Percentiles rank a stretch among this genome's conserved stretches.
phyloP scores from a whole-genome alignment of 306 rosid genomes.

The Hippophae rhamnoides region DNA sequence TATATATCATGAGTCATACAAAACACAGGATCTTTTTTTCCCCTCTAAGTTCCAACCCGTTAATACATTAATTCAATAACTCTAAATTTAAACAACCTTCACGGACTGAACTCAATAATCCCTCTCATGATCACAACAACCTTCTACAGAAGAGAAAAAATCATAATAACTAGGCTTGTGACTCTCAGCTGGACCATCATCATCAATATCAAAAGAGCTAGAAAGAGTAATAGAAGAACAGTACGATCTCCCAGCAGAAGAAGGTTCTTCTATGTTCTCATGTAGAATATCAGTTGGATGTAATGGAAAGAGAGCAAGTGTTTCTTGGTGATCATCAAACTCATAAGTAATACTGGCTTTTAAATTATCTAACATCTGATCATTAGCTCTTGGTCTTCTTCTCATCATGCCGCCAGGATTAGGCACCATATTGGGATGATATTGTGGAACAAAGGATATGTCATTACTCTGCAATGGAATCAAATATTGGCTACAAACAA shows the following conservation, averaged over 20 bases:
- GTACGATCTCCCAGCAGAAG: background rate
- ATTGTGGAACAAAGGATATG: slow-evolving; percentile 28
- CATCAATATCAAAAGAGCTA: slow-evolving; percentile 13
- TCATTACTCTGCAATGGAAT: slow-evolving; percentile 32
- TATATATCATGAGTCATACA: no score
- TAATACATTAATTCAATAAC: no score
- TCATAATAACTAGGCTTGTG: slow-evolving; percentile 17
- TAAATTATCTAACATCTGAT: background rate
- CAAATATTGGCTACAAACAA: slow-evolving; percentile 40
- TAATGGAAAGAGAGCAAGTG: slow-evolving; percentile 68
- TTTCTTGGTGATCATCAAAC: slow-evolving; percentile 24
- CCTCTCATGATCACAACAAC: background rate
- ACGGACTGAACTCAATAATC: background rate
- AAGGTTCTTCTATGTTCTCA: slow-evolving; percentile 13
- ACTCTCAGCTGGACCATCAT: slow-evolving; percentile 4
- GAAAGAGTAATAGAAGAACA: slow-evolving; percentile 13
- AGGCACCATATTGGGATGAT: slow-evolving; percentile 23
- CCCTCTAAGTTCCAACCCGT: no score
- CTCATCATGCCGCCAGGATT: slow-evolving; percentile 20
- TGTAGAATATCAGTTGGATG: slow-evolving; percentile 63
- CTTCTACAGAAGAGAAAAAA: slow-evolving; percentile 17
- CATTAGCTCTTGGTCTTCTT: slow-evolving; percentile 17
- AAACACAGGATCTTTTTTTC: no score
- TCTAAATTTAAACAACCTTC: no score
- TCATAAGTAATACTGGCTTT: slow-evolving; percentile 7